Evolutionary conservation across 2,329 filamentous ascomycete species (phyloP), one percentile per base, ranked within the genome.

Genomic region (Proliferodiscus dingleyae): DNA sequence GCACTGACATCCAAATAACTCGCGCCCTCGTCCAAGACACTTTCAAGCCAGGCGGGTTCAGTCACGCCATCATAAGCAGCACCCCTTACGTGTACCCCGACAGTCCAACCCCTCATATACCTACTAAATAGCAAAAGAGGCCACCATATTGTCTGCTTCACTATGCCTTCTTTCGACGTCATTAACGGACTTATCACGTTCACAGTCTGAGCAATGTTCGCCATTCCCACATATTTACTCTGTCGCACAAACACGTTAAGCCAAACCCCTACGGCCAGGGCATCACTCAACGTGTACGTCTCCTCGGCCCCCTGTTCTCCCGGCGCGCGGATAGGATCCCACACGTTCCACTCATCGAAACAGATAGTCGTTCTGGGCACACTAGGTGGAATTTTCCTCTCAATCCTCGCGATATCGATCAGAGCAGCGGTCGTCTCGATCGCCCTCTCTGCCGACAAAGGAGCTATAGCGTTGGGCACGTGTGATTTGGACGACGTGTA

Each of bases 311-410:
- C 81, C 28, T 72, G 64, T 49, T 81, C 77, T 1, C 81, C 80
- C 0, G 78, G 77, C 1, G 80, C 80, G 3, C 80, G 72, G 16
- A 71, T 64, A 0, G 80, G 79, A 55, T 82, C 78, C 81, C 81
- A 85, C 5, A 84, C 79, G 56, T 85, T 85, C 81, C 81, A 84
- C 55, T 85, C 80, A 54, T 85, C 81, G 59, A 85, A 84, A 64
- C 80, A 84, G 55, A 85, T 83, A 2, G 71, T 81, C 15, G 75
- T 80, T 5, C 71, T 64, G 0, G 63, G 46, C 13, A 60, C 54
- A 4, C 42, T 51, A 3, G 57, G 37, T 1, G 59, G 55, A 21
- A 65, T 58, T 5, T 59, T 58, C 58, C 81, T 80, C 56, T 83
- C 77, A 49, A 82, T 78, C 2, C 78, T 66, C 0, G 81, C 80